Conservation (phyloP, 1,139 yeast species). For the Zygoascus meyerae region DNA sequence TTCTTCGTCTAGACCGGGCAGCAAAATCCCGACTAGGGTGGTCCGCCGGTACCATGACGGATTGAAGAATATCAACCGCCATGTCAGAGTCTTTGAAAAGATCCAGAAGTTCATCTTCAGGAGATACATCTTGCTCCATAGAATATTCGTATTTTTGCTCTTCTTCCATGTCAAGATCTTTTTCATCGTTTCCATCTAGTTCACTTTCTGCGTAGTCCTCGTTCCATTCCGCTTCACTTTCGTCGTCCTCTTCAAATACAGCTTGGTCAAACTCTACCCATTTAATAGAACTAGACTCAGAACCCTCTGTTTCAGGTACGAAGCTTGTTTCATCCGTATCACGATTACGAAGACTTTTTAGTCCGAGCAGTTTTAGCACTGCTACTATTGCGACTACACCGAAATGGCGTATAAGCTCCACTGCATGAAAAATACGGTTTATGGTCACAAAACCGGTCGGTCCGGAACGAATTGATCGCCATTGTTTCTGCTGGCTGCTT, state of each 20-base stretch:
- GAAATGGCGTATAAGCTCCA: conserved; percentile 15
- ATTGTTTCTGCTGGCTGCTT: not conserved
- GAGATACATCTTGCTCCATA: conserved; percentile 14
- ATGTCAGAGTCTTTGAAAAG: conserved; percentile 7
- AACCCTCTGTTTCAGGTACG: too few species aligned
- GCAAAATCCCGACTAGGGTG: conserved; percentile 4
- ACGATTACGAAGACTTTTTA: too few species aligned
- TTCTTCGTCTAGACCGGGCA: conserved; percentile 18
- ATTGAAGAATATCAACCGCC: conserved; percentile 12
- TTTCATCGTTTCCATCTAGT: conserved; percentile 11
- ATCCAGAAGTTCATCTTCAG: conserved; percentile 9
- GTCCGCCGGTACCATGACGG: conserved; percentile 3
- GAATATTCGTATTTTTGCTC: conserved; percentile 15
- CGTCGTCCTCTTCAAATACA: conserved; percentile 18
- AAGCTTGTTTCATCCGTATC: too few species aligned
- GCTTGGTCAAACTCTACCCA: conserved; percentile 10
- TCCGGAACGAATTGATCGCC: conserved; percentile 1
- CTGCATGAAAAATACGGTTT: conserved; percentile 17
- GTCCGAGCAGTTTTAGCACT: too few species aligned
- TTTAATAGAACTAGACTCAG: too few species aligned
- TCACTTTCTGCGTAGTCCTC: not conserved
- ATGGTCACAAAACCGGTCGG: conserved; percentile 13
- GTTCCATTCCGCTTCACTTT: conserved; percentile 12
- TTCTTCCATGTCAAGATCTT: conserved; percentile 12
- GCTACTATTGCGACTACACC: too few species aligned